Conservation (phyloP, 768 basidiomycete species). For the Paxillus ammoniavirescens region DNA sequence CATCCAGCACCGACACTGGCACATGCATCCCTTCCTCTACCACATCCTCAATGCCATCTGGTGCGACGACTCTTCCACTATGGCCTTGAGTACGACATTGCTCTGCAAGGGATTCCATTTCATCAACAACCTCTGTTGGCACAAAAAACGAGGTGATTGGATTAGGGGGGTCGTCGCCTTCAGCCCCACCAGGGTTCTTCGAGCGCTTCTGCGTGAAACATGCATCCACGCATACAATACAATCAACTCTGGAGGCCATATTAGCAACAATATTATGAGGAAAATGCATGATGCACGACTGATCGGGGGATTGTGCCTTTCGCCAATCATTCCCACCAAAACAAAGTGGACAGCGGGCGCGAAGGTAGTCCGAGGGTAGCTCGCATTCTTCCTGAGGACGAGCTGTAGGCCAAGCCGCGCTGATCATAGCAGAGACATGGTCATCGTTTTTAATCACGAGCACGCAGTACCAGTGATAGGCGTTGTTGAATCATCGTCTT, state of each 20-base stretch:
- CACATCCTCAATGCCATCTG: neutral
- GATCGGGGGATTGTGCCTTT: neutral
- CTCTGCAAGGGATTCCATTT: constrained; percentile 13
- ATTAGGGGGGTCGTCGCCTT: neutral
- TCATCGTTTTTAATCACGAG: constrained; percentile 9
- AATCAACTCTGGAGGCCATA: no score
- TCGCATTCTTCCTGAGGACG: no score
- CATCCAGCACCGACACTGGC: constrained; percentile 31
- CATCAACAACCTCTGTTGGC: no score
- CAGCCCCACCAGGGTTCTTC: constrained; percentile 10
- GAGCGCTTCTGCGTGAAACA: constrained; percentile 33
- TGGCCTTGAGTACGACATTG: neutral
- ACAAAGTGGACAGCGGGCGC: constrained; percentile 12
- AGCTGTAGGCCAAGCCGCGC: neutral
- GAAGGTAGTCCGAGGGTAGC: constrained; percentile 18
- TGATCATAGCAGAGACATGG: constrained; percentile 24
- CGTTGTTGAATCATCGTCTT: constrained; percentile 18
- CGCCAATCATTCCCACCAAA: neutral
- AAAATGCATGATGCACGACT: constrained; percentile 1
- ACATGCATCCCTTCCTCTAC: constrained; percentile 25
- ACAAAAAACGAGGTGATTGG: no score
- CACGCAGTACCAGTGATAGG: constrained; percentile 23
- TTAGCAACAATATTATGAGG: no score
- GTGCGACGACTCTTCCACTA: neutral
- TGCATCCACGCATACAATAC: constrained; percentile 33